Evolutionary conservation across 805 yeast species (phyloP).

Genomic region (Lipomyces starkeyi): DNA sequence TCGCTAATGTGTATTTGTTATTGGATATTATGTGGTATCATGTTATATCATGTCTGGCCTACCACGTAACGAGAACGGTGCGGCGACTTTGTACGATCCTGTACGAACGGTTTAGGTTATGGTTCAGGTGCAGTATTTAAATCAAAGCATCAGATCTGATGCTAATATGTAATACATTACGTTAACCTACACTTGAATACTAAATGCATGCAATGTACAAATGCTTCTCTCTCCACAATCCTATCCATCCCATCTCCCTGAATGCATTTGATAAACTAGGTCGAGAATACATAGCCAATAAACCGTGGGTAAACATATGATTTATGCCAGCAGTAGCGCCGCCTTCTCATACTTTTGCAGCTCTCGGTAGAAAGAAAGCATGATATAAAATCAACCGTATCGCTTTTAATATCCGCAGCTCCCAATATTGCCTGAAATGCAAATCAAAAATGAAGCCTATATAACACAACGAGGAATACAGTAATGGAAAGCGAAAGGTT

Average conservation of each 20-base stretch:
- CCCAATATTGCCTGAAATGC: slow-evolving; percentile 1
- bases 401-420: neutral
- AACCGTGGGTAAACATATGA: neutral
- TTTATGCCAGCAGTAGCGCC: neutral
- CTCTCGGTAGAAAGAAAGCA: neutral
- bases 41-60: neutral
- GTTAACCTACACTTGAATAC: neutral
- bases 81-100: neutral
- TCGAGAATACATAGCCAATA: neutral
- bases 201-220: neutral
- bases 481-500: neutral
- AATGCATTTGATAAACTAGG: neutral
- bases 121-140: neutral
- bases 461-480: neutral
- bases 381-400: neutral
- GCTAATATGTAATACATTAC: neutral
- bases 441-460: neutral
- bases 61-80: neutral
- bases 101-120: neutral
- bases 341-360: neutral
- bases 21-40: neutral
- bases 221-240: neutral
- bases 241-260: neutral
- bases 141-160: neutral
- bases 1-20: neutral